phyloP scores from a whole-genome alignment of 2,329 filamentous ascomycete genomes.

The Nannizziopsis arthrosporioides region DNA sequence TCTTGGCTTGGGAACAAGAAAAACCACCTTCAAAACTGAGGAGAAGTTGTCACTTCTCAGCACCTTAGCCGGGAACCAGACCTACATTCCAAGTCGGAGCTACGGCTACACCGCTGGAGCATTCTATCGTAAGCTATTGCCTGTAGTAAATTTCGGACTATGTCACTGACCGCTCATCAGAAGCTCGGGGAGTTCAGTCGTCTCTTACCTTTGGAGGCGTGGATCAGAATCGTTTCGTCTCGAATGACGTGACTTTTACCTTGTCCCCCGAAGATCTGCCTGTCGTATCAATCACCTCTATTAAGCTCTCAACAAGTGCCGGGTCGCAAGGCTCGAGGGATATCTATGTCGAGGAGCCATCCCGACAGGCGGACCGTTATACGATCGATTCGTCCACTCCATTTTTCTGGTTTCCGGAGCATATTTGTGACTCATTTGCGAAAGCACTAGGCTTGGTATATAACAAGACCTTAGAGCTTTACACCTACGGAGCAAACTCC shows the following conservation, averaged over 20 bases:
- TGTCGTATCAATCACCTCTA: constrained; percentile 22
- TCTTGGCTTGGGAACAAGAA: constrained; percentile 22
- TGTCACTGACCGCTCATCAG: constrained; percentile 6
- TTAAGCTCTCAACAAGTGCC: constrained; percentile 17
- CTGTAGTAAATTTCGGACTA: background rate
- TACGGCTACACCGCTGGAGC: constrained; percentile 28
- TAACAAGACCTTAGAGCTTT: constrained; percentile 26
- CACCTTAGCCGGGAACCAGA: constrained; percentile 20
- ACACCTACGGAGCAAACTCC: constrained; percentile 24
- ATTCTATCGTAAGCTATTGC: constrained; percentile 19
- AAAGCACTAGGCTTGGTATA: constrained; percentile 27
- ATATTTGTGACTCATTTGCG: constrained; percentile 29
- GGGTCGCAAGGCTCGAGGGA: constrained; percentile 2
- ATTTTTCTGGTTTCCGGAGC: constrained; percentile 30
- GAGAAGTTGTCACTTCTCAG: constrained; percentile 20
- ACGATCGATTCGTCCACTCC: constrained; percentile 33
- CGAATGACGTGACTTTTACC: constrained; percentile 22
- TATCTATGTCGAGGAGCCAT: constrained; percentile 17
- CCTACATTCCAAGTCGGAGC: constrained; percentile 22
- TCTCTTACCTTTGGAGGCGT: constrained; percentile 26
- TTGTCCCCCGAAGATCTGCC: constrained; percentile 23
- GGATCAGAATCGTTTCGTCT: constrained; percentile 22
- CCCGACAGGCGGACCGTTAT: constrained; percentile 18
- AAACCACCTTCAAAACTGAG: constrained; percentile 20
- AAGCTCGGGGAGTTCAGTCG: constrained; percentile 21